phyloP scores from a whole-genome alignment of 495 filamentous ascomycete species.

The Staphylotrichum longicolle region DNA sequence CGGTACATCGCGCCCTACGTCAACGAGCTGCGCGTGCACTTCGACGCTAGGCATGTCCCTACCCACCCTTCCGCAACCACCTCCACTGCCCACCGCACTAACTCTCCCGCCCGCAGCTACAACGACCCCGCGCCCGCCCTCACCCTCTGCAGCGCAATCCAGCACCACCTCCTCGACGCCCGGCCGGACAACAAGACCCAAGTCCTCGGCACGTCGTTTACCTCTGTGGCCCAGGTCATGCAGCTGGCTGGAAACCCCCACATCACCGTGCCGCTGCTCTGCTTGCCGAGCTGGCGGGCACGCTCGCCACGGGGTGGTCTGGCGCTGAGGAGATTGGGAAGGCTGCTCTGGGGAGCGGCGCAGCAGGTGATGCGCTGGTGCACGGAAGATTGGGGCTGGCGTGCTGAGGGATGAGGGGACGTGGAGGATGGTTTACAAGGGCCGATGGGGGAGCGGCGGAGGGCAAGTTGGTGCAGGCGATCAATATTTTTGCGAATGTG shows the following conservation, averaged over 20 bases:
- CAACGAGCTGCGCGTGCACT: slow-evolving; percentile 62
- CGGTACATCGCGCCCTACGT: slow-evolving; percentile 63
- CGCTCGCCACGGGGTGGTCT: slow-evolving; percentile 30
- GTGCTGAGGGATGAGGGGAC: slow-evolving; percentile 42
- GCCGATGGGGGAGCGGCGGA: slow-evolving; percentile 50
- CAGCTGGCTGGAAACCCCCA: slow-evolving; percentile 56
- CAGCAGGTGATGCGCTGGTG: slow-evolving; percentile 21
- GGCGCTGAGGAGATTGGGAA: slow-evolving; percentile 23
- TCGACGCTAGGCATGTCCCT: slow-evolving; percentile 49
- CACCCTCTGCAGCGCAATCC: slow-evolving; percentile 50
- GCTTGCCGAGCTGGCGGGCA: slow-evolving; percentile 46
- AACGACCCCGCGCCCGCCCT: slow-evolving; percentile 48
- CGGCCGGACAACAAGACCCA: slow-evolving; percentile 43
- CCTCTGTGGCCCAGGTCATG: slow-evolving; percentile 55
- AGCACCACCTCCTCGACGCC: slow-evolving; percentile 50
- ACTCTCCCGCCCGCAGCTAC: slow-evolving; percentile 32
- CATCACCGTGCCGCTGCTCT: slow-evolving; percentile 56
- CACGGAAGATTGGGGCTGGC: slow-evolving; percentile 16
- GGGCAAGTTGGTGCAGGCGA: slow-evolving; percentile 55
- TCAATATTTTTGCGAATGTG: slow-evolving; percentile 61
- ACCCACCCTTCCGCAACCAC: no score
- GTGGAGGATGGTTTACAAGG: slow-evolving; percentile 52
- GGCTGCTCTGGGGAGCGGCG: slow-evolving; percentile 39
- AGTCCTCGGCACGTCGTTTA: slow-evolving; percentile 58
- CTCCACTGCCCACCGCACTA: no score